A percentile compares a stretch with the other conserved stretches of the same genome.
phyloP scores from a whole-genome alignment of 148 eudicot genomes.

The Spergularia marina region DNA sequence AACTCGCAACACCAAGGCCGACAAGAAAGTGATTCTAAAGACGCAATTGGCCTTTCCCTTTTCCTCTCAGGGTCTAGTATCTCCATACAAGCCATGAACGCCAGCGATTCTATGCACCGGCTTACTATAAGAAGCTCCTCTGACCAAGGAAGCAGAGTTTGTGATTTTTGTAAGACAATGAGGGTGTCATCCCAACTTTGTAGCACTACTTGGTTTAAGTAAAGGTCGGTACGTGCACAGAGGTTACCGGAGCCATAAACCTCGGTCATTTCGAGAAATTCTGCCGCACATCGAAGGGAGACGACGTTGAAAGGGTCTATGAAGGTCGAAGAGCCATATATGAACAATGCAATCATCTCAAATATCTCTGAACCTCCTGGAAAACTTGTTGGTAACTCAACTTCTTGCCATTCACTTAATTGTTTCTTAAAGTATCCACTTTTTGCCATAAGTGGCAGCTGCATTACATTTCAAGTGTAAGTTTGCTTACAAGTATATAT shows the following conservation, averaged over 20 bases:
- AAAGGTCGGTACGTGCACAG: conserved; percentile 75
- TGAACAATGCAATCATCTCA: conserved; percentile 87
- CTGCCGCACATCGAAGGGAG: conserved; percentile 76
- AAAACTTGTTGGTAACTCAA: conserved; percentile 60
- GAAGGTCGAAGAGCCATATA: conserved; percentile 76
- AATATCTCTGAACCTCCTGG: conserved; percentile 93
- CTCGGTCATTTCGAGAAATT: conserved; percentile 80
- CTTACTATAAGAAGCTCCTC: conserved; percentile 85
- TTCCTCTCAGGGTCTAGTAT: conserved; percentile 93
- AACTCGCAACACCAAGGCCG: conserved; percentile 56
- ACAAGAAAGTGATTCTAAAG: conserved; percentile 48
- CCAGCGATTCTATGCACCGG: conserved; percentile 85
- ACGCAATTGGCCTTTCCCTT: conserved; percentile 46
- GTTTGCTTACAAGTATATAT: not conserved
- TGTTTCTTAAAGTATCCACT: conserved; percentile 78
- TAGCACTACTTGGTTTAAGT: conserved; percentile 80
- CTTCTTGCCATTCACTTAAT: conserved; percentile 50
- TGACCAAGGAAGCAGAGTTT: conserved; percentile 62
- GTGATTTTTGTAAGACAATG: conserved; percentile 78
- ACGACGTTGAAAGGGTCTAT: conserved; percentile 88
- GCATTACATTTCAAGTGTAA: not conserved
- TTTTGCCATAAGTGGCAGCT: conserved; percentile 66
- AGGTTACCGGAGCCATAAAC: conserved; percentile 53
- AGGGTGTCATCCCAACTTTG: conserved; percentile 91
- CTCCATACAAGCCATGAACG: conserved; percentile 99